phyloP scores from a whole-genome alignment of 768 basidiomycete species.

The Kwoniella dejecticola region DNA sequence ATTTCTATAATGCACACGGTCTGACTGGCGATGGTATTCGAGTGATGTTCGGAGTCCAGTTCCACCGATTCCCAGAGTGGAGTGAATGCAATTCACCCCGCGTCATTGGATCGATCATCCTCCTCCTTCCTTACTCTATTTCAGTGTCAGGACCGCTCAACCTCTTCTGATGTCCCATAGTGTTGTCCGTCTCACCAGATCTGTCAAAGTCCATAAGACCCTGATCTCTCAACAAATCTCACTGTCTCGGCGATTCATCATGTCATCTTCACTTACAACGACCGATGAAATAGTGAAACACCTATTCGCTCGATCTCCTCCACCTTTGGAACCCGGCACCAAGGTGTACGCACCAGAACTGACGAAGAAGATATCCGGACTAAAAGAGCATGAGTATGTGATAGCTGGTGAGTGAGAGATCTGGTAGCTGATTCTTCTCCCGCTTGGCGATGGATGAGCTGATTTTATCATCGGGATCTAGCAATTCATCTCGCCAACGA shows the following conservation, averaged over 20 bases:
- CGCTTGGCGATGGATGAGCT: neutral
- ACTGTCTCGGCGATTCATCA: neutral
- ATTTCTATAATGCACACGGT: no score
- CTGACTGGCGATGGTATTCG: no score
- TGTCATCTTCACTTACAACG: conserved; percentile 6
- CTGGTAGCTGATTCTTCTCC: no score
- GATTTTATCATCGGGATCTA: neutral
- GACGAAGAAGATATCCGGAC: conserved; percentile 27
- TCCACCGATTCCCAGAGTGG: no score
- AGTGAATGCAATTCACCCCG: no score
- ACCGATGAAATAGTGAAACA: conserved; percentile 31
- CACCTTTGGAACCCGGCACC: conserved; percentile 46
- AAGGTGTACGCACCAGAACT: conserved; percentile 40
- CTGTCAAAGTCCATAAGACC: no score
- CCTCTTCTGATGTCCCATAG: no score
- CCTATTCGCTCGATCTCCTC: conserved; percentile 33
- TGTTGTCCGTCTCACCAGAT: no score
- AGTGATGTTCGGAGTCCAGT: no score
- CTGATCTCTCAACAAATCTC: no score
- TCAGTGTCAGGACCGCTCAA: neutral
- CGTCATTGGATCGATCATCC: no score
- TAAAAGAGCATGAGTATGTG: conserved; percentile 41
- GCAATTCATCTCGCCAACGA: conserved; percentile 53
- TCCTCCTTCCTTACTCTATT: neutral
- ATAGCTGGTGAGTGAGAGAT: conserved; percentile 45